These are phyloP conservation scores for Trichoderma koningii DNA, from an alignment of 2,329 filamentous ascomycete genomes.

Conservation along the genomic window DNA sequence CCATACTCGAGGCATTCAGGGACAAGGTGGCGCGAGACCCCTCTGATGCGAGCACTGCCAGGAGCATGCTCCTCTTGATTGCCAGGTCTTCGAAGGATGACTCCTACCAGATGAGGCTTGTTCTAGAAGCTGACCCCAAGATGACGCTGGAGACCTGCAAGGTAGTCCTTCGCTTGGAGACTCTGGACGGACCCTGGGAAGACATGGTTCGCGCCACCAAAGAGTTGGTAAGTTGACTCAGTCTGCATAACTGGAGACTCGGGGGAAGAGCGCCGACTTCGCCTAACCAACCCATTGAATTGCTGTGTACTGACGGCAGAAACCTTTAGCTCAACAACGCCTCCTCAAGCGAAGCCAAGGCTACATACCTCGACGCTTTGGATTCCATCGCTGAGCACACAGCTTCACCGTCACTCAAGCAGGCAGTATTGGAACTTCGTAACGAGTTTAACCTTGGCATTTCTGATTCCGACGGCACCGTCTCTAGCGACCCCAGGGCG, in stretches of 20 bases:
- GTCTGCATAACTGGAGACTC: not conserved
- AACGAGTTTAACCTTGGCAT: slow-evolving; percentile 27
- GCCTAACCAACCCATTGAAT: not conserved
- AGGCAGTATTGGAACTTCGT: slow-evolving; percentile 35
- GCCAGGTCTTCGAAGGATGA: slow-evolving; percentile 41
- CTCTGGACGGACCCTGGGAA: slow-evolving; percentile 17
- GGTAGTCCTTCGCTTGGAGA: slow-evolving; percentile 35
- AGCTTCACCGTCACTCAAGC: slow-evolving; percentile 32
- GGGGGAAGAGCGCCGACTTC: not conserved
- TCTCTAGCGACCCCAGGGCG: slow-evolving; percentile 14
- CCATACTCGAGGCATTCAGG: slow-evolving; percentile 42
- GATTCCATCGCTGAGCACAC: slow-evolving; percentile 41
- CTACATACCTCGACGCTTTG: slow-evolving; percentile 41
- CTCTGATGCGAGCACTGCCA: slow-evolving; percentile 37
- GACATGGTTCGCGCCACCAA: slow-evolving; percentile 34
- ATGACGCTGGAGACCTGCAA: slow-evolving; percentile 43
- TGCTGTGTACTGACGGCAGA: not conserved
- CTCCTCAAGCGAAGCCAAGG: slow-evolving; percentile 36
- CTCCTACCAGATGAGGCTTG: slow-evolving; percentile 38
- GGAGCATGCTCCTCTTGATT: slow-evolving; percentile 41
- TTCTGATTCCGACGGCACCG: not conserved
- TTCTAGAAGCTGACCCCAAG: slow-evolving; percentile 41
- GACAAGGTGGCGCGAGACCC: slow-evolving; percentile 40
- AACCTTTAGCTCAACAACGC: slow-evolving; percentile 34
- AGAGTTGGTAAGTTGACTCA: slow-evolving; percentile 34